Percentiles rank a stretch among this genome's conserved stretches.
phyloP scores from a whole-genome alignment of 1,284 basidiomycete species.

The Cryptococcus neoformans region DNA sequence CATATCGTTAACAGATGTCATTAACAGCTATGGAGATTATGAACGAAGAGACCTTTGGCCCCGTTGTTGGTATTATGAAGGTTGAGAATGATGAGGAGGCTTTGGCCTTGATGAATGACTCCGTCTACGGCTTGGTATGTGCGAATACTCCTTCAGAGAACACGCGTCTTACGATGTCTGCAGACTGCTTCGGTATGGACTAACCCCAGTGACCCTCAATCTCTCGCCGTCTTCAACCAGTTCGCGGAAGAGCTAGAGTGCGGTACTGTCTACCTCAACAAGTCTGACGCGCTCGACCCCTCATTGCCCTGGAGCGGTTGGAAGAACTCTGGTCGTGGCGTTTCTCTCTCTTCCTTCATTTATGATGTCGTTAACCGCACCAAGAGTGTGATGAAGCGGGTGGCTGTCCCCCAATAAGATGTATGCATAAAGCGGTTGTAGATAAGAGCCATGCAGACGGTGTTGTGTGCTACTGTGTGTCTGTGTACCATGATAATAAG shows the following conservation, averaged over 20 bases:
- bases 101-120: constrained; percentile 88
- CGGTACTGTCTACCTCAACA: constrained; percentile 90
- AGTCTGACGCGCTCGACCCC: constrained; percentile 87
- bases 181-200: constrained; percentile 90
- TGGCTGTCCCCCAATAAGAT: constrained; percentile 10
- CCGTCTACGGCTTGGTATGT: constrained; percentile 72
- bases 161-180: background rate
- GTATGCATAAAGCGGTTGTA: background rate
- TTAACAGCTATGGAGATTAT: constrained; percentile 80
- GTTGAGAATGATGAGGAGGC: constrained; percentile 68
- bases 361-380: constrained; percentile 47
- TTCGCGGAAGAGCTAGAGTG: constrained; percentile 71
- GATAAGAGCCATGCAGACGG: background rate
- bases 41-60: constrained; percentile 82
- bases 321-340: constrained; percentile 86
- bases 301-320: constrained; percentile 91
- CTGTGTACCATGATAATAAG: background rate
- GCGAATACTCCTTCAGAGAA: no score
- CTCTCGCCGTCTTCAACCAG: constrained; percentile 59
- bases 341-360: constrained; percentile 77
- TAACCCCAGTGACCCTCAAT: constrained; percentile 60
- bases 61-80: constrained; percentile 74
- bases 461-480: background rate
- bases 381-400: constrained; percentile 32
- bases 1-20: constrained; percentile 6